These are phyloP conservation scores for Incumbomyces lentus DNA, from an alignment of 2,329 filamentous ascomycete species.

Conservation along the genomic window DNA sequence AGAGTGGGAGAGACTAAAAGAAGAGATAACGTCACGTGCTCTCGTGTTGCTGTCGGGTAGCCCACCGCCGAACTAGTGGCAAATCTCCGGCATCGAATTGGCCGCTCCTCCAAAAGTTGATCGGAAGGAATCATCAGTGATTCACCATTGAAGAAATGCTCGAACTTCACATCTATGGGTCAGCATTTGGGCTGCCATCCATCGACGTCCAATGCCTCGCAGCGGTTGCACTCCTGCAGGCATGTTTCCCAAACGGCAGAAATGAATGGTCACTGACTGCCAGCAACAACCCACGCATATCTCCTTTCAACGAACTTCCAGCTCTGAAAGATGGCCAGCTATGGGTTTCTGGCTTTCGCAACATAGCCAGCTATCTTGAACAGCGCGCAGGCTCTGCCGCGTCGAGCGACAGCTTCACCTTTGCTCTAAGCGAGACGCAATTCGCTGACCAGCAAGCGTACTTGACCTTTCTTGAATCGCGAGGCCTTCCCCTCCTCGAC, in stretches of 20 bases:
- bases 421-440: constrained; percentile 31
- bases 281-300: constrained; percentile 61
- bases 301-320: constrained; percentile 52
- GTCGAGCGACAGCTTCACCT: constrained; percentile 38
- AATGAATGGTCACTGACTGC: constrained; percentile 60
- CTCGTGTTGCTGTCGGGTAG: neutral
- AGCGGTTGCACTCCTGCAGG: constrained; percentile 63
- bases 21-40: neutral
- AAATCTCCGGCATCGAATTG: neutral
- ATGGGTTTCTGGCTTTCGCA: constrained; percentile 44
- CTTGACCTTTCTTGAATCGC: constrained; percentile 61
- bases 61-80: neutral
- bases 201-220: constrained; percentile 87
- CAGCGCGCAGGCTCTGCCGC: constrained; percentile 19
- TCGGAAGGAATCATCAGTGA: too few relatives aligned
- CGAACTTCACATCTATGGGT: constrained; percentile 73
- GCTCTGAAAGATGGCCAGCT: constrained; percentile 45
- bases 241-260: constrained; percentile 42
- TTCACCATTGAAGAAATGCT: neutral
- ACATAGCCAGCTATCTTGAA: constrained; percentile 42
- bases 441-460: constrained; percentile 36
- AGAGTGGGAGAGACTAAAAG: too few relatives aligned
- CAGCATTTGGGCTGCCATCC: constrained; percentile 78
- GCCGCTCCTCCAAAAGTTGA: too few relatives aligned
- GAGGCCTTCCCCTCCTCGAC: constrained; percentile 68